Evolutionary conservation across 495 filamentous ascomycete species (phyloP).

Genomic region (Chaetomium cochliodes): DNA sequence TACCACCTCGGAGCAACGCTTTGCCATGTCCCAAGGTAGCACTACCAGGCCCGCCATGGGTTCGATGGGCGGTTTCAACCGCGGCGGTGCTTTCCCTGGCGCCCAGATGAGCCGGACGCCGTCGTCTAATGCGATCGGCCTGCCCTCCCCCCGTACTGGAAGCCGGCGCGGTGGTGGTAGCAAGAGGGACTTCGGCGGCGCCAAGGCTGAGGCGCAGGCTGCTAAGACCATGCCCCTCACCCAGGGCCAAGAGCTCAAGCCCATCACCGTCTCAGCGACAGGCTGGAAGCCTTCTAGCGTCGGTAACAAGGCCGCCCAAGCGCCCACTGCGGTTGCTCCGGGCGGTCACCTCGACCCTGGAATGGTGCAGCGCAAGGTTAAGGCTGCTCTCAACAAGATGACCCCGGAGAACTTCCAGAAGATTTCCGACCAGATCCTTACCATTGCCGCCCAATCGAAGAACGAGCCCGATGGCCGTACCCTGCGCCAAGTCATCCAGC

Average conservation of each 20-base stretch:
- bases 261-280: constrained; percentile 62
- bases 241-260: constrained; percentile 72
- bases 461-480: constrained; percentile 92
- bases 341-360: constrained; percentile 74
- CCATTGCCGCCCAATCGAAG: constrained; percentile 92
- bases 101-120: constrained; percentile 48
- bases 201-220: constrained; percentile 60
- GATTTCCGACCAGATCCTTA: constrained; percentile 88
- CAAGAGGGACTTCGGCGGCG: constrained; percentile 57
- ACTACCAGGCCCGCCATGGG: constrained; percentile 50
- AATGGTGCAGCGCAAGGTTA: constrained; percentile 97
- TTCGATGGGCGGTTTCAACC: constrained; percentile 57
- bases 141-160: constrained; percentile 52
- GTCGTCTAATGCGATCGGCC: constrained; percentile 44
- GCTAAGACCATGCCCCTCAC: constrained; percentile 89
- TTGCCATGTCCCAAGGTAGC: constrained; percentile 46
- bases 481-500: constrained; percentile 93
- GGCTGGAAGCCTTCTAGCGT: constrained; percentile 92
- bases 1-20: constrained; percentile 66
- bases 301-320: constrained; percentile 39
- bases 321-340: constrained; percentile 45
- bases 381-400: constrained; percentile 99
- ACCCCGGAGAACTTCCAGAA: constrained; percentile 98
- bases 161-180: constrained; percentile 52
- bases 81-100: constrained; percentile 59